Base-by-base conservation (phyloP, 768 basidiomycete genomes). In the Pulveroboletus sp. region DNA sequence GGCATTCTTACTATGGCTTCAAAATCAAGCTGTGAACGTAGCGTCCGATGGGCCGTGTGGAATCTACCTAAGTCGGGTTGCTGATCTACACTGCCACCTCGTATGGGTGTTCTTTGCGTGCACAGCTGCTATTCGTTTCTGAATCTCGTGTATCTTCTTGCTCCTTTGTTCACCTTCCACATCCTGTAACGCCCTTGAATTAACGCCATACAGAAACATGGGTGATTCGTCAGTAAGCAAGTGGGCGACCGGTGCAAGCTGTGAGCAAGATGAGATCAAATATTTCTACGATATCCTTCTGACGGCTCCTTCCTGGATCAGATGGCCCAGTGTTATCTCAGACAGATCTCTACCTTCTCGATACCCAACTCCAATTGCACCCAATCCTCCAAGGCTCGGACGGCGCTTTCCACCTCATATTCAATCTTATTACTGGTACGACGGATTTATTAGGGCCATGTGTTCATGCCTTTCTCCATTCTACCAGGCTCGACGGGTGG, bases 301-400 rank as follows among this genome's bases (percentile, higher is more conserved):
- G 15, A 44, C 7, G 1, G 26, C 15, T 33, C 38, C 45, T 57
- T 8, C 30, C 46, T 27, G 37, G 33, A 37, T 17, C 43, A 90
- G 87, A 91, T 67, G 89, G 87, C 0, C 89, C 89, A 6, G 80
- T 91, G 6, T 75, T 92, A 12, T 78, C 80, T 3, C 86, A 86
- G 60, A 89, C 87, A 0, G 89, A 92, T 61, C 75, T 93, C 12
- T 93, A 89, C 66, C 77, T 92, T 3, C 78, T 93, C 48, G 75
- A 78, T 39, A 77, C 80, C 5, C 79, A 83, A 14, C 74, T 92
- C 3, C 79, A 86, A 59, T 62, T 92, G 30, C 76, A 93, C 58
- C 89, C 89, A 5, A 82, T 90, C 62, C 76, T 93, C 11, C 72
- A 74, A 33, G 76, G 77, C 56, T 68, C 71, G 26, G 62, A 70